Conservation (phyloP, 805 yeast species). For the Hanseniaspora hatyaiensis region DNA sequence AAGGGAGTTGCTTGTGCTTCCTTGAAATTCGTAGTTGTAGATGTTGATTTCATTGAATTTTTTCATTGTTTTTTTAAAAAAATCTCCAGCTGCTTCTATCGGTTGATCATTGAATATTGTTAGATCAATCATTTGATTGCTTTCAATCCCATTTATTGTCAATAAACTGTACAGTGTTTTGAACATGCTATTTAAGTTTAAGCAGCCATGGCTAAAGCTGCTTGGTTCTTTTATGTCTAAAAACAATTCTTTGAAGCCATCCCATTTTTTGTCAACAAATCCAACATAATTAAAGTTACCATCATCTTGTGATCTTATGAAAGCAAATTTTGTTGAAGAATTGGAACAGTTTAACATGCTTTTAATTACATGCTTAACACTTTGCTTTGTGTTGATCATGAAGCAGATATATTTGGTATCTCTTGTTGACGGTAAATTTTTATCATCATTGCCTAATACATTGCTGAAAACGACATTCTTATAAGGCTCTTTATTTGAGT, state of each 20-base stretch:
- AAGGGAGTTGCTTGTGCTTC: background rate
- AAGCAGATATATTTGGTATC: background rate
- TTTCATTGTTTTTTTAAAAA: background rate
- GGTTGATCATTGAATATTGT: conserved; percentile 6
- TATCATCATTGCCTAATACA: background rate
- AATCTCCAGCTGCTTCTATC: background rate
- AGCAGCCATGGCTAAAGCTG: no score
- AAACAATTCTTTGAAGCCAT: conserved; percentile 39
- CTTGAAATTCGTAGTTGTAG: background rate
- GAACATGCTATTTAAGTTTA: conserved; percentile 4
- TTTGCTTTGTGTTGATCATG: conserved; percentile 21
- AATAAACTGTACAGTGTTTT: background rate
- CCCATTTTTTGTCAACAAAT: conserved; percentile 36
- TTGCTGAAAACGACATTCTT: no score
- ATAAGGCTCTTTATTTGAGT: background rate
- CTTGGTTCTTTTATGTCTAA: no score
- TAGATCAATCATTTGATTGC: conserved; percentile 1
- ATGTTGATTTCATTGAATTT: conserved; percentile 1
- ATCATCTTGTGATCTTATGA: conserved; percentile 39
- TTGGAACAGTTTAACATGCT: conserved; percentile 27
- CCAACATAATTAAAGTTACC: conserved; percentile 34
- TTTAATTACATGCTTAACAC: conserved; percentile 24
- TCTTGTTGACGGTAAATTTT: no score
- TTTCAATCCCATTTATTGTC: conserved; percentile 7
- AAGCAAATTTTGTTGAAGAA: conserved; percentile 35